Base-by-base conservation (phyloP, 179 eudicot species). In the Spergularia azorica region DNA sequence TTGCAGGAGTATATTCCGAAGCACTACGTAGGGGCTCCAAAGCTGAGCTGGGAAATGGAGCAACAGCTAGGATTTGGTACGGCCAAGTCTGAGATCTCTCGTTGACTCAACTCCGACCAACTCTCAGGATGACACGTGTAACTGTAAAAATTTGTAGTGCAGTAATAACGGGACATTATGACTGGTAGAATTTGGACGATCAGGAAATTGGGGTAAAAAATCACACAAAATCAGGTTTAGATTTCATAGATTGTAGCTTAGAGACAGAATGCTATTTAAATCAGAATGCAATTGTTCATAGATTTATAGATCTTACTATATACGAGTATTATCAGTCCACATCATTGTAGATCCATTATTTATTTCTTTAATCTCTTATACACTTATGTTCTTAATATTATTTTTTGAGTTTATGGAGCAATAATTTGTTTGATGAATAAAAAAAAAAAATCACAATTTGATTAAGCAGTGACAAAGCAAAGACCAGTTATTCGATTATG, bases 41-140 rank as follows among this genome's bases (percentile, higher is more conserved):
- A 89, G 77, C 63, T 87, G 76, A 88, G 88, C 81, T 91, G 97
- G 97, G 93, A 95, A 76, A 87, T 76, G 79, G 98, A 95, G 87
- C 96, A 88, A 63, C 79, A 82, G 15, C 41, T 82, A n/a, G 84
- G 71, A 38, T 82, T 41, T 20, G 81, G 81, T 36, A 74, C 79
- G 36, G 51, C 81, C 2, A 82, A 78, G 78, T 73, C 78, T 0
- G 84, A 77, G 32, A 82, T 82, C 9, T 73, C 81, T 13, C 84
- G 76, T 67, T 82, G 67, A 82, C 9, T 52, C 32, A 12, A 12
- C 11, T 6, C 12, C 72, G 5, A 43, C 26, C 43, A 48, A 62
- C 39, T 36, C 51, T 18, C 46, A 38, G 6, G 6, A 0, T 0
- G 20, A 13, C 75, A 60, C 26, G 62, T 66, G 61, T 62, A 36